Conservation (phyloP, 1,139 yeast genomes). For the Taphrina populina region DNA sequence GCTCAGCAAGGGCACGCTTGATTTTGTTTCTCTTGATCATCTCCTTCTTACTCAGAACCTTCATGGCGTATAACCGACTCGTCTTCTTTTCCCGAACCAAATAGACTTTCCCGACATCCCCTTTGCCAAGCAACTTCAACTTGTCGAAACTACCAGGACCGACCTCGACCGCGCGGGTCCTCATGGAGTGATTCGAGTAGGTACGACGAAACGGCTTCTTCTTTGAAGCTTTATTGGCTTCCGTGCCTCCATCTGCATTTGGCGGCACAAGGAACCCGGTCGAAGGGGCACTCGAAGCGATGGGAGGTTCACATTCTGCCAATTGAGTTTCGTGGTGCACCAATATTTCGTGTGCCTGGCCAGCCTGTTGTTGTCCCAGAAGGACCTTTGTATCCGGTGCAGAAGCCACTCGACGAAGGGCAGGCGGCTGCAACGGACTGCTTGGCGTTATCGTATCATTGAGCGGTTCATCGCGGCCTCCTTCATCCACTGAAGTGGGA, state of each 20-base stretch:
- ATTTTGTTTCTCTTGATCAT: constrained; percentile 94
- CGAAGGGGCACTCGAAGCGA: constrained; percentile 18
- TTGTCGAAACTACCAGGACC: constrained; percentile 85
- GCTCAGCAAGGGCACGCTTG: constrained; percentile 92
- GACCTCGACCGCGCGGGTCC: constrained; percentile 74
- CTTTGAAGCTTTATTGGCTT: background rate
- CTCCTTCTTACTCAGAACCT: constrained; percentile 81
- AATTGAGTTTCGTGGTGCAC: background rate
- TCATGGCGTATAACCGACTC: constrained; percentile 83
- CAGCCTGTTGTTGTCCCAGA: background rate
- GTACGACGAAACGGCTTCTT: constrained; percentile 48
- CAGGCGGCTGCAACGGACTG: background rate
- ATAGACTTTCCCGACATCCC: constrained; percentile 97
- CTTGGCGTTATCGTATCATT: background rate
- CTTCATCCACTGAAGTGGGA: background rate
- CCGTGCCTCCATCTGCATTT: background rate
- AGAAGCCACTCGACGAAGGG: constrained; percentile 19
- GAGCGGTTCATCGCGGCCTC: background rate
- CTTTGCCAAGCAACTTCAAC: constrained; percentile 83
- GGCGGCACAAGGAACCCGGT: background rate
- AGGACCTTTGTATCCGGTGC: constrained; percentile 23
- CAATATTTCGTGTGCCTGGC: background rate
- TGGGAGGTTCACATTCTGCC: background rate
- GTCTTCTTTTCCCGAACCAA: constrained; percentile 78
- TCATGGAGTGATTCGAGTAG: constrained; percentile 70